Evolutionary conservation across 1,284 basidiomycete species (phyloP), one percentile per base, ranked within the genome.

Genomic region (Porogramme epimiltina): DNA sequence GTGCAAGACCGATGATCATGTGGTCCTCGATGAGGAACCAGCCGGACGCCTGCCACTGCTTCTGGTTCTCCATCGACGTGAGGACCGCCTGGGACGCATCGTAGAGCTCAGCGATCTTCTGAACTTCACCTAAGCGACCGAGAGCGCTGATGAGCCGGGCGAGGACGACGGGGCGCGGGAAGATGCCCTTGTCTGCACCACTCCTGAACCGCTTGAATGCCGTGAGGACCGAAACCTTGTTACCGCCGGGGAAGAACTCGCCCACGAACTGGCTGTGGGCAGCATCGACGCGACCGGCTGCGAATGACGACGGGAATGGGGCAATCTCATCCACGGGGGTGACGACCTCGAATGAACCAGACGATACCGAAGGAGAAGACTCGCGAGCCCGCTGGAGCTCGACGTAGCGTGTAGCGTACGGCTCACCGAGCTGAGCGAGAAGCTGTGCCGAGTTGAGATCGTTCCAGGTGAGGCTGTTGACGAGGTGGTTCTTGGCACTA

Each of bases 21-120:
- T 81, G 77, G 70, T 95, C 88, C 70, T 98, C 95, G 46, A 97
- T 73, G 26, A 73, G 65, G 66, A 85, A 81, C 95, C 95, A 97
- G 3, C 79, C 77, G 15, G 76, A 70, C 33, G 76, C 77, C 68
- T 80, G 82, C 68, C 66, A 73, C 5, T 69, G 69, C 62, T 81
- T 81, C 62, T 77, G 74, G 48, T 66, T 61, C 62, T 74, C 74
- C 48, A 78, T 63, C 20, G 65, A 67, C 3, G 73, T 70, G 15
- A 93, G 70, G 4, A 86, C 75, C 16, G 69, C 70, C 68, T 95
- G 92, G 2, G 86, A 85, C 20, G 82, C 74, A n/a, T 75, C 71
- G 69, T 96, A 96, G 16, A 89, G 70, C 46, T 82, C 76, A 24
- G 78, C 76, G 2, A 89, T 81, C 63, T 86, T 84, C 11, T 83